Evolutionary conservation across 345 rosid genomes (phyloP).

Genomic region (Salix dunnii): DNA sequence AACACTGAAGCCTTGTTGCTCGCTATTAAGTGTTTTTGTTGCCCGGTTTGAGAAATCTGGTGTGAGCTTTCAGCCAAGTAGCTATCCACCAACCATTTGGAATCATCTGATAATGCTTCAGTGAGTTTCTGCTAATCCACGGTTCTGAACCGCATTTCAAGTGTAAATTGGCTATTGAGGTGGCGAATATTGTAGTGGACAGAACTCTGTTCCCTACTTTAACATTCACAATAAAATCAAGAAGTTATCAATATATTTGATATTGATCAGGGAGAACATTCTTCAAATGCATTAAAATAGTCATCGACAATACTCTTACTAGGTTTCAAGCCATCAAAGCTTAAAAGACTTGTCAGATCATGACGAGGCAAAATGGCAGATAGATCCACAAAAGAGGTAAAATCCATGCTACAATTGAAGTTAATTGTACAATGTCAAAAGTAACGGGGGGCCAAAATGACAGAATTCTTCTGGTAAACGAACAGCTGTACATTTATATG

Average conservation of each 20-base stretch:
- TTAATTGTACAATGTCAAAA: not conserved
- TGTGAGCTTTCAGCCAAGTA: not conserved
- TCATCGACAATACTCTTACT: not conserved
- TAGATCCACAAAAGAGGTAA: not conserved
- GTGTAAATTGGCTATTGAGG: no score
- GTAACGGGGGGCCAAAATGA: not conserved
- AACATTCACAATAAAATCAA: not conserved
- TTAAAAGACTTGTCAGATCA: not conserved
- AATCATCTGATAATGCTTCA: not conserved
- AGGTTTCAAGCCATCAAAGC: not conserved
- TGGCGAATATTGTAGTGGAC: no score
- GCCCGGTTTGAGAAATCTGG: not conserved
- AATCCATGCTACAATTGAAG: not conserved
- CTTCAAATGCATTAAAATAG: not conserved
- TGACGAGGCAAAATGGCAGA: not conserved
- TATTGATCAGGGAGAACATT: not conserved
- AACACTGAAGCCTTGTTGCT: conserved; percentile 24
- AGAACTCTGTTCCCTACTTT: no score
- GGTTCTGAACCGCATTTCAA: no score
- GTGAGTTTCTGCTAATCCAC: not conserved
- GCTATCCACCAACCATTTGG: not conserved
- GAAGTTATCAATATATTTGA: not conserved
- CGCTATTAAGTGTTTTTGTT: not conserved
- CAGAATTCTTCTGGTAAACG: not conserved
- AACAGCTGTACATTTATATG: not conserved